phyloP scores from a whole-genome alignment of 805 yeast species.

The Candida manassasensis region DNA sequence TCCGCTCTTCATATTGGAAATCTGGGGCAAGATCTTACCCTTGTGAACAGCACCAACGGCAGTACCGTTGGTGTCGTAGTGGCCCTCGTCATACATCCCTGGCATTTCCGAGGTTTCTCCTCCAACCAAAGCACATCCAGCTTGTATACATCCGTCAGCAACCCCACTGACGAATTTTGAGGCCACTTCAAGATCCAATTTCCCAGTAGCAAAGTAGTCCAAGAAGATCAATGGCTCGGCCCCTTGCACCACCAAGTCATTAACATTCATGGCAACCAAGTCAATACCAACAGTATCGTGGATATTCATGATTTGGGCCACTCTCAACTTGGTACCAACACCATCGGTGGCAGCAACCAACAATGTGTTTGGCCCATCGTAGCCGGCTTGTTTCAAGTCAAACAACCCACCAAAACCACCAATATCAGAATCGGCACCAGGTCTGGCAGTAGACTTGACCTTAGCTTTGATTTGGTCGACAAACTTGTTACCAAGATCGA shows the following conservation, averaged over 20 bases:
- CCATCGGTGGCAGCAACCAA: conserved; percentile 98
- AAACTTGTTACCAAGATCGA: conserved; percentile 86
- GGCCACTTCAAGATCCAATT: conserved; percentile 78
- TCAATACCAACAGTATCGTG: conserved; percentile 99
- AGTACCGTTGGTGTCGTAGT: conserved; percentile 97
- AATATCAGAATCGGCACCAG: conserved; percentile 96
- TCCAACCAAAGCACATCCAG: conserved; percentile 97
- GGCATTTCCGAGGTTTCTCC: conserved; percentile 99
- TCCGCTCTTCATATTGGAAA: conserved; percentile 65
- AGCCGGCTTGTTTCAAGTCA: conserved; percentile 86
- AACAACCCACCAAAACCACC: conserved; percentile 99
- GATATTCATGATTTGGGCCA: conserved; percentile 84
- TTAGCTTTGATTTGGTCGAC: conserved; percentile 86
- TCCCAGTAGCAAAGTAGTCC: conserved; percentile 95
- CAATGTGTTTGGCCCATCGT: conserved; percentile 69
- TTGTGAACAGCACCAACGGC: conserved; percentile 95
- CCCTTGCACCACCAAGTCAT: conserved; percentile 96
- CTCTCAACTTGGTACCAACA: conserved; percentile 93
- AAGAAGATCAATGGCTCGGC: conserved; percentile 95
- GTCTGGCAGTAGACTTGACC: conserved; percentile 88
- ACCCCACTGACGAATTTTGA: conserved; percentile 91
- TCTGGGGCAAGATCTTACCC: conserved; percentile 66
- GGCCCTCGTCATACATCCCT: conserved; percentile 93
- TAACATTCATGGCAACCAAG: conserved; percentile 98
- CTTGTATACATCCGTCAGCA: conserved; percentile 89